A percentile compares a stretch with the other conserved stretches of the same genome.
phyloP scores from a whole-genome alignment of 805 yeast genomes.

The Candida bentonensis region DNA sequence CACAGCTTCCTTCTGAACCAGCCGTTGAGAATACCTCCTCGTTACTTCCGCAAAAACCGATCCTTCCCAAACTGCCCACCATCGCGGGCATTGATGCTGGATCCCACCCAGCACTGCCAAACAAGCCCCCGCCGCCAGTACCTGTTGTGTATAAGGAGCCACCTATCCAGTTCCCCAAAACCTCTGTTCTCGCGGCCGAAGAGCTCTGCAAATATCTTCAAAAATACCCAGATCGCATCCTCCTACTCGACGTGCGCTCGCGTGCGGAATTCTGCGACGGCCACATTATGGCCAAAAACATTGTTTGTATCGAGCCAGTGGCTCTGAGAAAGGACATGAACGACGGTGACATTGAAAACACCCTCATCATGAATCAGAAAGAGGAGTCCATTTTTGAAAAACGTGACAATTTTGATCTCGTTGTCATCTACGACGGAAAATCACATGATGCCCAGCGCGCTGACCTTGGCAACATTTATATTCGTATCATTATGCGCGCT shows the following conservation, averaged over 20 bases:
- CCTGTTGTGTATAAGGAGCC: not conserved
- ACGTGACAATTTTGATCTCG: constrained; percentile 42
- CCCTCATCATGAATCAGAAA: constrained; percentile 43
- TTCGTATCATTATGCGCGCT: constrained; percentile 11
- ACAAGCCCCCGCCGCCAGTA: not conserved
- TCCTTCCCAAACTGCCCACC: no score
- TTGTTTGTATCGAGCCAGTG: constrained; percentile 67
- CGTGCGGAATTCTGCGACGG: constrained; percentile 42
- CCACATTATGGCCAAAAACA: constrained; percentile 46
- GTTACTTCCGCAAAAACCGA: no score
- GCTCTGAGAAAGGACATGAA: constrained; percentile 35
- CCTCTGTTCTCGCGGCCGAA: not conserved
- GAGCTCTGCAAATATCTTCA: not conserved
- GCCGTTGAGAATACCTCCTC: not conserved
- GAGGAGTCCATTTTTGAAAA: constrained; percentile 42
- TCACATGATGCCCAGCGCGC: constrained; percentile 5
- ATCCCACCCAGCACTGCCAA: not conserved
- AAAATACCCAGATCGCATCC: constrained; percentile 15
- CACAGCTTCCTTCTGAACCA: not conserved
- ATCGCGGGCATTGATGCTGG: no score
- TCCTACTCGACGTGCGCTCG: constrained; percentile 64
- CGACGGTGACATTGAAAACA: constrained; percentile 53
- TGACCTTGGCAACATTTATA: constrained; percentile 1
- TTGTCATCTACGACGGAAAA: constrained; percentile 50
- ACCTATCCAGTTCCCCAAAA: not conserved